Evolutionary conservation across 139 green algal species (phyloP), one percentile per base, ranked within the genome.

Genomic region (Chlamydomonas schloesseri): DNA sequence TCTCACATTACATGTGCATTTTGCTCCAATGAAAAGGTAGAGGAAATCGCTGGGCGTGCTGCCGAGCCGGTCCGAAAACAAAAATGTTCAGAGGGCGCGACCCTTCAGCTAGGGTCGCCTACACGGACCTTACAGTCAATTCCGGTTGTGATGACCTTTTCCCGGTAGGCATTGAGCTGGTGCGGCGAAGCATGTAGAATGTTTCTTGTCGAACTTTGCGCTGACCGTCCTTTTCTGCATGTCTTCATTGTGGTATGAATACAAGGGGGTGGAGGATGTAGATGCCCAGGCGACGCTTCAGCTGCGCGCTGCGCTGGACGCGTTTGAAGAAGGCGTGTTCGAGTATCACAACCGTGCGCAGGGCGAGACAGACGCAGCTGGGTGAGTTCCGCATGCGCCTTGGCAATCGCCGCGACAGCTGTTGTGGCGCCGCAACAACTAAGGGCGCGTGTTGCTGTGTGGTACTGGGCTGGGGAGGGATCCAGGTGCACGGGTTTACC

Each of bases 121-220:
- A 55, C 34, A 84, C 78, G 21, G 78, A 84, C 65, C 28, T 84
- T 26, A 75, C 78, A 17, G 64, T 84, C 28, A 74, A 65, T 42
- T 84, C 78, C 11, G 76, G 37, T 18, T 74, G 78, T 23, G 78
- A 84, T 29, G 78, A 84, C 26, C 78, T 84, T 42, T 84, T 84
- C 33, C 78, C 78, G n/a, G 78, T 84, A 71, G 15, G 76, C n/a
- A 1, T 21, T 23, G 65, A 4, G 13, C 20, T 11, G 17, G 28
- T 36, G 4, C 9, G 14, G 18, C 8, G 5, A 26, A 18, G 64
- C 9, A 9, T 36, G 28, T 9, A 18, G 14, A 26, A 29, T 65
- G 15, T 4, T 17, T n/a, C 58, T 24, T 28, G 4, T 5, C 21
- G 50, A 11, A 57, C 50, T 14, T 11, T 24, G 65, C 13, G 14